These are phyloP conservation scores for Acanthamoeba royreba DNA, from an alignment of 208 protist species.

Conservation along the genomic window DNA sequence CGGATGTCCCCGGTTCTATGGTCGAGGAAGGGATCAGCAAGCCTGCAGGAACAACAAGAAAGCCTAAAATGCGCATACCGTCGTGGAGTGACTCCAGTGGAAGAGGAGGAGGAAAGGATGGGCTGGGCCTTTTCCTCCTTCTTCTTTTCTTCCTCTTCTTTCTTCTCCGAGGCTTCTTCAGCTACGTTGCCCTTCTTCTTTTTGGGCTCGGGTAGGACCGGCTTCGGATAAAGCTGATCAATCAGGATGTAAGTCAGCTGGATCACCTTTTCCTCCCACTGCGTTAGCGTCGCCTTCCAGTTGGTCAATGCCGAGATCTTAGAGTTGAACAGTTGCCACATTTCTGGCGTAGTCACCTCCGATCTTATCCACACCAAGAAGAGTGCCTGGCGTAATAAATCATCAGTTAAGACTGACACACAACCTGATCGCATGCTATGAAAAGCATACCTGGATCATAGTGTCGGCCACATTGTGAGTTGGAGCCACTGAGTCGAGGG, in stretches of 20 bases:
- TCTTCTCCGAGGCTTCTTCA: background rate
- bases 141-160: background rate
- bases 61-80: background rate
- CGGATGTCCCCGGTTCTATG: background rate
- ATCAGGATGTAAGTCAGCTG: constrained; percentile 19
- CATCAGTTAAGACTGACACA: background rate
- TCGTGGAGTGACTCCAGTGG: background rate
- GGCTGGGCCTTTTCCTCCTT: background rate
- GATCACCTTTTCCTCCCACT: constrained; percentile 27
- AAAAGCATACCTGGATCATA: background rate
- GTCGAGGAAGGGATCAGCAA: no score
- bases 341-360: background rate
- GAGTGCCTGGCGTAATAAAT: background rate
- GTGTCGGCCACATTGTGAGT: constrained; percentile 4
- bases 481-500: background rate
- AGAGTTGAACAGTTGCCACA: background rate
- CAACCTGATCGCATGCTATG: background rate
- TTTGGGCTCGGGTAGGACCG: background rate
- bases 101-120: background rate
- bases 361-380: constrained; percentile 39
- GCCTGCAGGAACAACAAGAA: background rate
- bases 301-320: background rate
- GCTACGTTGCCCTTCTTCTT: background rate
- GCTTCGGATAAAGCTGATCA: constrained; percentile 7
- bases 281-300: constrained; percentile 26